Evolutionary conservation across 257 asterid genomes (phyloP).

Genomic region (Solanum ossicruentum): DNA sequence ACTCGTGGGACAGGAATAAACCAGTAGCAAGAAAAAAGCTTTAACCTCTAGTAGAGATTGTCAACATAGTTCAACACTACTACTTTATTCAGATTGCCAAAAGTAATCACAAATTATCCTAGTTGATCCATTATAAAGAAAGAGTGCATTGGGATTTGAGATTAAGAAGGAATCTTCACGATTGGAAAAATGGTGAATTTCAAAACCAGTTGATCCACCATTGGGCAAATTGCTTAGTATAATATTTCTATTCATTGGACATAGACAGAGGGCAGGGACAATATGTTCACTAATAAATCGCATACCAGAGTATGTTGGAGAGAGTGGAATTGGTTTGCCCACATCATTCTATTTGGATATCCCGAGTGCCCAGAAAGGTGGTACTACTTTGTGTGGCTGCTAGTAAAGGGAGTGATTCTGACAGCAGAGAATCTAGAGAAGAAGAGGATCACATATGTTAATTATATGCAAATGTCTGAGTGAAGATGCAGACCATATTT

Average conservation of each 20-base stretch:
- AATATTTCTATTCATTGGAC: not conserved
- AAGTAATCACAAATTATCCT: too few species aligned
- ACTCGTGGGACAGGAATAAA: too few species aligned
- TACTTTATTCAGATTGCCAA: too few species aligned
- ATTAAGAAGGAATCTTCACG: too few species aligned
- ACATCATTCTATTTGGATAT: not conserved
- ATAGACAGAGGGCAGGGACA: not conserved
- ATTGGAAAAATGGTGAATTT: too few species aligned
- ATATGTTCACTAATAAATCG: not conserved
- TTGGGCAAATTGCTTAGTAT: not conserved
- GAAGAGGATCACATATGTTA: not conserved
- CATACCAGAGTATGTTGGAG: not conserved
- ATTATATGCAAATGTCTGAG: not conserved
- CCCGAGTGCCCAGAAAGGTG: not conserved
- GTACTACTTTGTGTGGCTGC: not conserved
- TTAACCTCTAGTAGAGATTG: too few species aligned
- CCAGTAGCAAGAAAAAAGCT: too few species aligned
- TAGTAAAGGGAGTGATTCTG: not conserved
- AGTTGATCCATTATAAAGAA: too few species aligned
- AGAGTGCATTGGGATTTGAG: too few species aligned
- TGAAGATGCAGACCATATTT: not conserved
- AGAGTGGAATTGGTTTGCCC: not conserved
- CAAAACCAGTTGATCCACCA: too few species aligned
- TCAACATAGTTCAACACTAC: too few species aligned
- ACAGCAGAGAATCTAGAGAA: not conserved